Evolutionary conservation across 129 eudicot species (phyloP), one percentile per base, ranked within the genome.

Genomic region (Centrapalus pauciflorus): DNA sequence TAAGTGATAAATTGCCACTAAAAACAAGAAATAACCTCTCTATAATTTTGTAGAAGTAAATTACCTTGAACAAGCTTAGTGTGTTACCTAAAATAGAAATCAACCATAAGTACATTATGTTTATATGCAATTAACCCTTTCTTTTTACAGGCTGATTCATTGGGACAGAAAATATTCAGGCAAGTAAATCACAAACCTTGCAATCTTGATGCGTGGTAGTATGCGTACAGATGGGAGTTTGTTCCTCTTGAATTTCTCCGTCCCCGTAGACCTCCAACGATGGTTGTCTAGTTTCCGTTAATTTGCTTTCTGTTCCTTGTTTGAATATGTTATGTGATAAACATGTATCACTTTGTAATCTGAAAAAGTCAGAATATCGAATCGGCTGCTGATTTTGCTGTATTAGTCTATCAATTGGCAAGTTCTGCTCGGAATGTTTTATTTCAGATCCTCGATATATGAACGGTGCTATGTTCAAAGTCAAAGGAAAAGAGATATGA

Each of bases 401-500:
- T 58, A 35, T 70, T 30, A 27, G 32, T 37, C 24, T 66, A 21
- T 51, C 52, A 46, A 13, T 16, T 34, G 30, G 89, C 77, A 72
- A 35, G 58, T 70, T 73, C 63, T 73, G 64, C 45, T 79, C 78
- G 46, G 55, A 64, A 37, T 69, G 76, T 50, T 81, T 75, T 30
- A 79, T 62, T 76, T 79, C 89, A 21, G 81, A 59, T 61, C 78
- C 92, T 65, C 35, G 55, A 33, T 71, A 82, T 69, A 76, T 64
- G 74, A 85, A 89, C 4, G 74, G 43, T 20, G 89, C 79, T 57
- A 89, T 38, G 66, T 93, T 68, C 82, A 93, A 78, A 75, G 75
- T 74, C 80, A 72, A 65, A 0, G 96, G 98, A 55, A 88, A 93
- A 23, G 87, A 76, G n/a, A 93, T 77, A 72, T 86, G 95, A 33